These are phyloP conservation scores for Lipomyces starkeyi DNA, from an alignment of 805 yeast species.

Conservation along the genomic window DNA sequence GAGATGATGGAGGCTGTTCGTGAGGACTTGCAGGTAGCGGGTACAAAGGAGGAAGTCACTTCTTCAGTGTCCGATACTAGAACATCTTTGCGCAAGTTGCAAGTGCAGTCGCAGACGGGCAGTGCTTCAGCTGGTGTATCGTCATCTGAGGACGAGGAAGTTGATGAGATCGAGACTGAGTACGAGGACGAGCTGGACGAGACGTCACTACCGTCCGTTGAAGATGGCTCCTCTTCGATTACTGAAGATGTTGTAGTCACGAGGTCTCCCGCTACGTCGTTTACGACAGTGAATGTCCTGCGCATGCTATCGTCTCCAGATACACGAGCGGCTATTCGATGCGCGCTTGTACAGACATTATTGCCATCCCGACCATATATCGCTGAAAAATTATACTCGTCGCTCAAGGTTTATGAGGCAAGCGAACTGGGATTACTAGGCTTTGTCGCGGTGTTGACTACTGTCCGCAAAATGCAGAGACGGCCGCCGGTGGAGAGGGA, in stretches of 20 bases:
- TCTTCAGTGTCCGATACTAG: background rate
- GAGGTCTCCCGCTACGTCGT: background rate
- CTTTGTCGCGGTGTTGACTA: constrained; percentile 42
- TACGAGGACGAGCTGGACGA: constrained; percentile 17
- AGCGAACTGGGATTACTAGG: constrained; percentile 45
- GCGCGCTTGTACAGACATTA: constrained; percentile 39
- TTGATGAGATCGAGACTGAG: constrained; percentile 6
- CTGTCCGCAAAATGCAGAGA: constrained; percentile 36
- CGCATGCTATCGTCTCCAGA: constrained; percentile 39
- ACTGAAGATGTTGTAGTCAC: constrained; percentile 6
- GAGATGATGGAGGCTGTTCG: constrained; percentile 39
- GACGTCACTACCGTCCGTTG: constrained; percentile 10
- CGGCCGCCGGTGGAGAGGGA: constrained; percentile 29
- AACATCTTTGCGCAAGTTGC: background rate
- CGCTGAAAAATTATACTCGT: constrained; percentile 34
- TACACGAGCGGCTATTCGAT: constrained; percentile 41
- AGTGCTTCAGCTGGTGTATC: constrained; percentile 17
- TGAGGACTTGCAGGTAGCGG: constrained; percentile 34
- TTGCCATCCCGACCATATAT: constrained; percentile 33
- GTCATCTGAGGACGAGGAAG: constrained; percentile 13
- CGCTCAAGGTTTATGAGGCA: constrained; percentile 28
- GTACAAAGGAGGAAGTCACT: constrained; percentile 6
- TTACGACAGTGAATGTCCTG: constrained; percentile 13
- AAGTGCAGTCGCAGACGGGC: background rate
- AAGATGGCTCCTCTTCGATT: constrained; percentile 15